phyloP scores from a whole-genome alignment of 2,329 filamentous ascomycete species.

The Xylariaceae sp. region DNA sequence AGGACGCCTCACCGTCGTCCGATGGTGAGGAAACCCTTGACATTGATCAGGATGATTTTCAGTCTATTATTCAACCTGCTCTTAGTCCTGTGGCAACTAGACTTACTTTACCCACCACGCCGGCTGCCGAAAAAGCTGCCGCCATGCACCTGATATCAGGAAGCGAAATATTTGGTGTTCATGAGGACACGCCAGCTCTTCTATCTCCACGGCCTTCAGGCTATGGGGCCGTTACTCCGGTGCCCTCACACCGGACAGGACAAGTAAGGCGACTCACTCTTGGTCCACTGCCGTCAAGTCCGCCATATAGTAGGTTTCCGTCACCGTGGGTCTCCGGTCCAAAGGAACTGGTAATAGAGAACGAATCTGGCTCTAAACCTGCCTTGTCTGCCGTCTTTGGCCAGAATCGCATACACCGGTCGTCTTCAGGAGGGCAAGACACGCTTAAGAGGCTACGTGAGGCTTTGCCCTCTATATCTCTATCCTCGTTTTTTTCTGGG shows the following conservation, averaged over 20 bases:
- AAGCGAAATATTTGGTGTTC: conserved; percentile 47
- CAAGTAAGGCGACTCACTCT: conserved; percentile 40
- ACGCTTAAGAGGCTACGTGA: conserved; percentile 64
- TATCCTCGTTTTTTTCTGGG: conserved; percentile 53
- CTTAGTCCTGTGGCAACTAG: conserved; percentile 64
- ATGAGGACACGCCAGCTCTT: conserved; percentile 36
- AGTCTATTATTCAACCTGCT: conserved; percentile 65
- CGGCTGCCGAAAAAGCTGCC: conserved; percentile 63
- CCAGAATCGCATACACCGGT: conserved; percentile 55
- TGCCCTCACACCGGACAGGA: conserved; percentile 25
- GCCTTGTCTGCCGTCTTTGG: conserved; percentile 55
- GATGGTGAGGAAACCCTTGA: conserved; percentile 48
- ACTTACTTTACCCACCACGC: conserved; percentile 60
- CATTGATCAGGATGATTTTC: conserved; percentile 61
- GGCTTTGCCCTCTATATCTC: conserved; percentile 61
- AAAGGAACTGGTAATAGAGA: conserved; percentile 46
- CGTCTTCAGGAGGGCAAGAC: conserved; percentile 63
- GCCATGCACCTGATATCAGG: conserved; percentile 55
- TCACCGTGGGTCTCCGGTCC: conserved; percentile 52
- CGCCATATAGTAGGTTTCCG: conserved; percentile 35
- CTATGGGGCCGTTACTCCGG: conserved; percentile 1
- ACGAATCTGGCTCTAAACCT: conserved; percentile 43
- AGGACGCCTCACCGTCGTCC: conserved; percentile 35
- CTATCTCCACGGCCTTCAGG: conserved; percentile 10
- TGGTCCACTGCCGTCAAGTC: conserved; percentile 35